Conservation (phyloP, 2,329 filamentous ascomycete genomes). For the Neonectria punicea region DNA sequence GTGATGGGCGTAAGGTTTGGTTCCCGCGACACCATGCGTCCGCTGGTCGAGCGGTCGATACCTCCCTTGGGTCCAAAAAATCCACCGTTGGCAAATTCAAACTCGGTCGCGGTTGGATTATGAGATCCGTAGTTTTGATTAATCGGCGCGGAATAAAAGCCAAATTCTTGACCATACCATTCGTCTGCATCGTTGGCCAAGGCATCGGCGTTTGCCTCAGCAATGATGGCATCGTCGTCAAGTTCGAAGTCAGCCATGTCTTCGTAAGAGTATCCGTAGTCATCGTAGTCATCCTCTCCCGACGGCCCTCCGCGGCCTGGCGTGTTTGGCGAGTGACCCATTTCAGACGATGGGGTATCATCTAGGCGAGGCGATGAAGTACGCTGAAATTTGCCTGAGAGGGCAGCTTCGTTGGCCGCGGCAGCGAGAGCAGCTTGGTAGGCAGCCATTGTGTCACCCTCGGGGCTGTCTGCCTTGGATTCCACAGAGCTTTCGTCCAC, state of each 20-base stretch:
- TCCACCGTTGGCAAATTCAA: slow-evolving; percentile 80
- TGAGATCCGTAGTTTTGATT: slow-evolving; percentile 56
- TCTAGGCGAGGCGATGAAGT: slow-evolving; percentile 57
- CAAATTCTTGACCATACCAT: slow-evolving; percentile 96
- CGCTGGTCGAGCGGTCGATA: slow-evolving; percentile 77
- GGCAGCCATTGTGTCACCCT: slow-evolving; percentile 58
- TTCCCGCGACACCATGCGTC: slow-evolving; percentile 79
- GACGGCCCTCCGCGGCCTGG: slow-evolving; percentile 24
- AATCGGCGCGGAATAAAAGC: slow-evolving; percentile 81
- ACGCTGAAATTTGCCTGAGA: slow-evolving; percentile 79
- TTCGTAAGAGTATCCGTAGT: slow-evolving; percentile 66
- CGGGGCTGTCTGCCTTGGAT: slow-evolving; percentile 21
- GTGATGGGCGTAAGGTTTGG: slow-evolving; percentile 97
- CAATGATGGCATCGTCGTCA: slow-evolving; percentile 91
- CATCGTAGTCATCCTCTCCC: slow-evolving; percentile 62
- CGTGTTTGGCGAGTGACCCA: slow-evolving; percentile 26
- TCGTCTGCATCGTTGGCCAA: slow-evolving; percentile 92
- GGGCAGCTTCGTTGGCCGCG: slow-evolving; percentile 80
- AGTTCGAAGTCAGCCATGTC: slow-evolving; percentile 75
- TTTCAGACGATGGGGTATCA: slow-evolving; percentile 27
- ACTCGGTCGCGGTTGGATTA: slow-evolving; percentile 52
- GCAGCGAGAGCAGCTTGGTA: slow-evolving; percentile 88
- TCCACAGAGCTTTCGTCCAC: slow-evolving; percentile 22
- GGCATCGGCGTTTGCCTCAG: slow-evolving; percentile 92
- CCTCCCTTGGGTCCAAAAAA: slow-evolving; percentile 83